phyloP scores from a whole-genome alignment of 202 grass and related monocot species.

The Carex arenaria region DNA sequence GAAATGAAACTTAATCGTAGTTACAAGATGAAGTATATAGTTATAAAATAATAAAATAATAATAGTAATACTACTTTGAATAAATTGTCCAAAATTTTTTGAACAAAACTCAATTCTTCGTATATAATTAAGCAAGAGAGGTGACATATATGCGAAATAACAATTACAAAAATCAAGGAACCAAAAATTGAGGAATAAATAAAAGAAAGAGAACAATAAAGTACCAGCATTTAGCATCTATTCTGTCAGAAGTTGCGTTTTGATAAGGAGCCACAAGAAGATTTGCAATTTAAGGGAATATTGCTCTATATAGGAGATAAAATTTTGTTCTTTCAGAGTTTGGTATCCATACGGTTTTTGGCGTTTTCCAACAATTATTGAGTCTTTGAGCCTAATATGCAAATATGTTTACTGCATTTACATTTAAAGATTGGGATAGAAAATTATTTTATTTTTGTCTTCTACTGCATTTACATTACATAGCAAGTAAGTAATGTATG shows the following conservation, averaged over 20 bases:
- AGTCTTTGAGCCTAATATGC: not conserved
- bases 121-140: not conserved
- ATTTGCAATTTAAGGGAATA: not conserved
- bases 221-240: too few species aligned
- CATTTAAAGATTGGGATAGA: not conserved
- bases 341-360: not conserved
- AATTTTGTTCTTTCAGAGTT: not conserved
- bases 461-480: too few species aligned
- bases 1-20: too few species aligned
- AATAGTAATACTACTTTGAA: too few species aligned
- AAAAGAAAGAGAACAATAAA: not conserved
- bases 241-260: not conserved
- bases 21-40: too few species aligned
- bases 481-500: not conserved
- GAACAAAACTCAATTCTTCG: too few species aligned
- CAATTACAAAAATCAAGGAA: not conserved
- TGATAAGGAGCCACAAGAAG: not conserved
- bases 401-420: not conserved
- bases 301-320: not conserved
- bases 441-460: not conserved
- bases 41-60: too few species aligned
- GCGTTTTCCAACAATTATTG: not conserved
- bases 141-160: not conserved
- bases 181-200: not conserved
- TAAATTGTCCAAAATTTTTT: too few species aligned